Evolutionary conservation across 306 rosid species (phyloP).

Genomic region (Prunus dulcis): DNA sequence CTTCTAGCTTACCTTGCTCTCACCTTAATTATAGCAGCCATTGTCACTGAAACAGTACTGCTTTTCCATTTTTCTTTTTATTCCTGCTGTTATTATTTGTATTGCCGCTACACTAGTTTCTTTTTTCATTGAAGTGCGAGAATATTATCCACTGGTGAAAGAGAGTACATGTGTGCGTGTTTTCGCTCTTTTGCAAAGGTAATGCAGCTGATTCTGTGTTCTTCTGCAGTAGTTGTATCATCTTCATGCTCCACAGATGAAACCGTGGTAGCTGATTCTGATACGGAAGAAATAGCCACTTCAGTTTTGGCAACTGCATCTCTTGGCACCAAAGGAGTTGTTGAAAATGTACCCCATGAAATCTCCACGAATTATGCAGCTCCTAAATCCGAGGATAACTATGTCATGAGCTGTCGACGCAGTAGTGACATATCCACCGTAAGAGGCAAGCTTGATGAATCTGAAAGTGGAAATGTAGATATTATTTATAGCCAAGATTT

Average conservation of each 20-base stretch:
- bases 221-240: slow-evolving; percentile 69
- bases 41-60: background rate
- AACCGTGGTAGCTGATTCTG: slow-evolving; percentile 86
- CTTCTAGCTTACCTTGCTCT: background rate
- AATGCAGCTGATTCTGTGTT: slow-evolving; percentile 20
- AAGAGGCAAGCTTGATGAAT: slow-evolving; percentile 46
- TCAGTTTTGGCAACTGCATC: slow-evolving; percentile 38
- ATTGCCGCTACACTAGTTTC: background rate
- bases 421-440: slow-evolving; percentile 28
- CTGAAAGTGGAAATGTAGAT: slow-evolving; percentile 47
- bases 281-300: slow-evolving; percentile 69
- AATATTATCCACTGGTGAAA: background rate
- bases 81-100: too few species aligned
- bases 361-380: slow-evolving; percentile 23
- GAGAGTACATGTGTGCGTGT: background rate
- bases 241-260: slow-evolving; percentile 90
- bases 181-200: background rate
- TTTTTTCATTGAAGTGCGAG: background rate
- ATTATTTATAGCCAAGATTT: slow-evolving; percentile 54
- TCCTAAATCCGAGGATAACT: slow-evolving; percentile 9
- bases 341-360: slow-evolving; percentile 18
- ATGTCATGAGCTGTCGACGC: slow-evolving; percentile 29
- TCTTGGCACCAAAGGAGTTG: slow-evolving; percentile 22
- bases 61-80: background rate
- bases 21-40: background rate